Evolutionary conservation across 768 basidiomycete species (phyloP).

Genomic region (Mycena kentingensis): DNA sequence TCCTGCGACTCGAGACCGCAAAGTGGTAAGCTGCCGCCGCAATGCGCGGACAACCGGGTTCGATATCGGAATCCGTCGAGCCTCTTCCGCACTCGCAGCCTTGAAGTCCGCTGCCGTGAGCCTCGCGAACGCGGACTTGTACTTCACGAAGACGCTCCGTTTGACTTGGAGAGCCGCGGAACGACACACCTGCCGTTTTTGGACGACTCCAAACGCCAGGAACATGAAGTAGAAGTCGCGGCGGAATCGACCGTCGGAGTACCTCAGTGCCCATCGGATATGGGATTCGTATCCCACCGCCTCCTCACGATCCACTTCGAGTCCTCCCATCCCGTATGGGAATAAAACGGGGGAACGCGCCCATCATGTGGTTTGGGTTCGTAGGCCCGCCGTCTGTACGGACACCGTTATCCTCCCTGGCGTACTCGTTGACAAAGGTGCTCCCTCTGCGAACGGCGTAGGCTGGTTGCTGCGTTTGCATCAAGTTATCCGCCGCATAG

Average conservation of each 20-base stretch:
- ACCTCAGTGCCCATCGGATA: neutral
- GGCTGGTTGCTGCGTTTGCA: neutral
- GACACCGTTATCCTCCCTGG: conserved; percentile 12
- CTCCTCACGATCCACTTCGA: neutral
- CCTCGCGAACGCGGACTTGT: neutral
- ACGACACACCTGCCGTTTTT: neutral
- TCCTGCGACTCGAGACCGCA: conserved; percentile 28
- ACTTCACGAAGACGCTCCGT: neutral
- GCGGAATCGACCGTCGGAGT: neutral
- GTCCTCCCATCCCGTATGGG: conserved; percentile 27
- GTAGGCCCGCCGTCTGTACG: conserved; percentile 26
- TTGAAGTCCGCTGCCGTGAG: neutral
- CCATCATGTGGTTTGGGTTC: conserved; percentile 33
- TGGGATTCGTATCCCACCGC: neutral
- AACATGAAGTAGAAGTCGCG: neutral
- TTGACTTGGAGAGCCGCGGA: neutral
- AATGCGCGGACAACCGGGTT: conserved; percentile 32
- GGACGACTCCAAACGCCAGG: neutral
- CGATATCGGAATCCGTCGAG: conserved; percentile 11
- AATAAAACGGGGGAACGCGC: conserved; percentile 34
- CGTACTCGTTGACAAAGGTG: conserved; percentile 33
- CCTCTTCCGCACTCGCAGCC: conserved; percentile 37
- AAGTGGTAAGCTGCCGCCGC: conserved; percentile 27
- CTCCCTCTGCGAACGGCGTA: conserved; percentile 22
- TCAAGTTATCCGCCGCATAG: neutral